phyloP scores from a whole-genome alignment of 2,329 filamentous ascomycete species.

The Penicillium brevicompactum region DNA sequence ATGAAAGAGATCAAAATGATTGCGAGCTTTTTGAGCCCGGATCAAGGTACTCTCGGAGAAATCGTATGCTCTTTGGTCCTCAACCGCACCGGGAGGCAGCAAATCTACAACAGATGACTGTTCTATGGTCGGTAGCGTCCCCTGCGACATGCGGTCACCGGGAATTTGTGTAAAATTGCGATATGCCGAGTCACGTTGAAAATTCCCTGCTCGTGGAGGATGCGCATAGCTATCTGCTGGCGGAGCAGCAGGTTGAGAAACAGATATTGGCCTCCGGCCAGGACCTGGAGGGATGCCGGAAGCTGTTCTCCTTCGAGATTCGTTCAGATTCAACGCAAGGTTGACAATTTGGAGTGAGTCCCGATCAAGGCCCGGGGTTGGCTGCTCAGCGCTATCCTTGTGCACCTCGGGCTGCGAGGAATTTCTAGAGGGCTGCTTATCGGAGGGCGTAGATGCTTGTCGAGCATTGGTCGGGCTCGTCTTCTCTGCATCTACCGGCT shows the following conservation, averaged over 20 bases:
- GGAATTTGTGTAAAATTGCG: conserved; percentile 27
- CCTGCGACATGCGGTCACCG: conserved; percentile 23
- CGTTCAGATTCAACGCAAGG: conserved; percentile 85
- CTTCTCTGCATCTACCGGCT: conserved; percentile 27
- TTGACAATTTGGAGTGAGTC: conserved; percentile 90
- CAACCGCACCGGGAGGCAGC: conserved; percentile 31
- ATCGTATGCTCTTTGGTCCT: conserved; percentile 43
- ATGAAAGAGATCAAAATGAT: conserved; percentile 80
- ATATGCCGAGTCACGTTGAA: conserved; percentile 19
- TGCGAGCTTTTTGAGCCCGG: conserved; percentile 80
- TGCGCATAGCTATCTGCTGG: conserved; percentile 24
- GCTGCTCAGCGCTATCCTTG: conserved; percentile 12
- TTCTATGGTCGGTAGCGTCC: conserved; percentile 9
- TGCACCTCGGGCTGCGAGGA: conserved; percentile 15
- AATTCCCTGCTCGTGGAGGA: conserved; percentile 13
- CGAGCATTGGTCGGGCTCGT: conserved; percentile 11
- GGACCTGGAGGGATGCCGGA: conserved; percentile 58
- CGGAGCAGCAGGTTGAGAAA: conserved; percentile 23
- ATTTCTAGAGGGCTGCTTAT: conserved; percentile 13
- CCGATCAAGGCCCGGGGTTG: conserved; percentile 57
- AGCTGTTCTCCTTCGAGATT: conserved; percentile 67
- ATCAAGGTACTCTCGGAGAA: conserved; percentile 80
- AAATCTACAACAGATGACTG: conserved; percentile 29
- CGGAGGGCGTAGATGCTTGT: conserved; percentile 13
- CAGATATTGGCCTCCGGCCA: conserved; percentile 36